Evolutionary conservation across 495 filamentous ascomycete genomes (phyloP).

Genomic region (Penicillium argentinense): DNA sequence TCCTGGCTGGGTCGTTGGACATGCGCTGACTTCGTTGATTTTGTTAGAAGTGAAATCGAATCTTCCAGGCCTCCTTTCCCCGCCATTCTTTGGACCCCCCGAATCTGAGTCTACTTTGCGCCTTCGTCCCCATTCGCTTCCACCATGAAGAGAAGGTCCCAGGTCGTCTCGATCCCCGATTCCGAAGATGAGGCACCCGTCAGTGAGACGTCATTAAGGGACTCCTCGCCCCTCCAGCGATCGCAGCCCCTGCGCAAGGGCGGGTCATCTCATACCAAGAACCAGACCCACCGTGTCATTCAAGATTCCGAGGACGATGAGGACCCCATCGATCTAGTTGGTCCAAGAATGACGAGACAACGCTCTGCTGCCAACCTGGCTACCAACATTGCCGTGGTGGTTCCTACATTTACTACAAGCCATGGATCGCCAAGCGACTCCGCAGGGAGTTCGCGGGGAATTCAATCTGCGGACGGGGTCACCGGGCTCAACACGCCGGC

Average conservation of each 20-base stretch:
- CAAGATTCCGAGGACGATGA: constrained; percentile 27
- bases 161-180: constrained; percentile 18
- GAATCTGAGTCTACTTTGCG: no score
- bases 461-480: constrained; percentile 42
- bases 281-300: constrained; percentile 17
- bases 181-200: constrained; percentile 22
- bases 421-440: constrained; percentile 24
- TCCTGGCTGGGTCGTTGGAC: no score
- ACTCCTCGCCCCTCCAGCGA: constrained; percentile 18
- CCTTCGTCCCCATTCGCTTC: neutral
- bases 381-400: constrained; percentile 36
- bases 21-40: no score
- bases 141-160: constrained; percentile 17
- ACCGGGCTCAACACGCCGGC: constrained; percentile 72
- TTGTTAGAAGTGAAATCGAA: no score
- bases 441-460: constrained; percentile 26
- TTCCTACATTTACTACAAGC: constrained; percentile 35
- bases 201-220: constrained; percentile 17
- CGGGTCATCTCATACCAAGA: constrained; percentile 21
- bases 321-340: neutral
- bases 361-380: constrained; percentile 6
- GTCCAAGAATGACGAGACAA: constrained; percentile 1
- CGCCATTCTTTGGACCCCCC: no score
- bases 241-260: constrained; percentile 25
- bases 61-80: no score